Conservation (phyloP, 2,329 filamentous ascomycete genomes). For the Didymella segeticola region DNA sequence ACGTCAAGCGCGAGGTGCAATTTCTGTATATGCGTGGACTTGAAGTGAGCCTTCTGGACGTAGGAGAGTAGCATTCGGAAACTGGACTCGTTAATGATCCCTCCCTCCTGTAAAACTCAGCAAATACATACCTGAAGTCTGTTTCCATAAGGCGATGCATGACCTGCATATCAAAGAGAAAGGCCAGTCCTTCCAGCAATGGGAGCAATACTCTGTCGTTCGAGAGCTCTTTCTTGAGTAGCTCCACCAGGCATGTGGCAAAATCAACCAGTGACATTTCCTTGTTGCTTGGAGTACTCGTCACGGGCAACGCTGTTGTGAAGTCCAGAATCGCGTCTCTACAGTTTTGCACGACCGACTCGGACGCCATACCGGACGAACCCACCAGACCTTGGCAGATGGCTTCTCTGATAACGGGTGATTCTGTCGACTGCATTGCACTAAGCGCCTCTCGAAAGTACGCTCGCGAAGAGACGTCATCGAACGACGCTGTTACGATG, state of each 20-base stretch:
- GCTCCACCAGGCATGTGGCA: constrained; percentile 32
- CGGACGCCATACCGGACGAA: constrained; percentile 79
- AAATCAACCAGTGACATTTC: constrained; percentile 36
- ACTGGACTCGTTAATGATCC: constrained; percentile 24
- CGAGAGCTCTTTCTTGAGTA: constrained; percentile 40
- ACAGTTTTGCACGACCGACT: constrained; percentile 74
- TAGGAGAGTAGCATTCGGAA: constrained; percentile 70
- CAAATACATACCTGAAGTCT: constrained; percentile 61
- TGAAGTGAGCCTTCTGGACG: constrained; percentile 81
- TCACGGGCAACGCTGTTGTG: constrained; percentile 37
- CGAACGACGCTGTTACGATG: constrained; percentile 12
- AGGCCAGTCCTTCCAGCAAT: constrained; percentile 76
- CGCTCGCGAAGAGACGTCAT: constrained; percentile 62
- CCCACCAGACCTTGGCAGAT: constrained; percentile 73
- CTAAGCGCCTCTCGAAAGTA: constrained; percentile 66
- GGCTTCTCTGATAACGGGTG: constrained; percentile 35
- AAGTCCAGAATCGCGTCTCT: constrained; percentile 66
- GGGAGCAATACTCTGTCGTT: constrained; percentile 78
- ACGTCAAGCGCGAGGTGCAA: constrained; percentile 80
- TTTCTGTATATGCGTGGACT: constrained; percentile 81
- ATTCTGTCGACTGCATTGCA: constrained; percentile 21
- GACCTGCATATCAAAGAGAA: constrained; percentile 64
- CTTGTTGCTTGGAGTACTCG: neutral
- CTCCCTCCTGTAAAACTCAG: neutral
- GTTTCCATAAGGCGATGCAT: constrained; percentile 48